phyloP scores from a whole-genome alignment of 2,329 filamentous ascomycete genomes.

The Colletotrichum spaethianum region DNA sequence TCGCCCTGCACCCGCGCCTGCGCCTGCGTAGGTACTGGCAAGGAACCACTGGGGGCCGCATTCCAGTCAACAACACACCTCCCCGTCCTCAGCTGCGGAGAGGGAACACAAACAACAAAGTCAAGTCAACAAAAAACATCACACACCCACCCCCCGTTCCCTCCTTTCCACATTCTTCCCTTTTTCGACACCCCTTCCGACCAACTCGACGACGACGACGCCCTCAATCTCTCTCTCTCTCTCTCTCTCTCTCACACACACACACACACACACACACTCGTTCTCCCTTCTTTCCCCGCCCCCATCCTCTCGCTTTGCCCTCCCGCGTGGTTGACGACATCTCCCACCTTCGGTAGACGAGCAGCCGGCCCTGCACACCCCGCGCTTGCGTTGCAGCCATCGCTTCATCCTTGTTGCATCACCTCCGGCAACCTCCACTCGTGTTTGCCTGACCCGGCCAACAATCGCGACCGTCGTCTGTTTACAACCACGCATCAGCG shows the following conservation, averaged over 20 bases:
- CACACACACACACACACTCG: no score
- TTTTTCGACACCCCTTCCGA: constrained; percentile 18
- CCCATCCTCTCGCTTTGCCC: constrained; percentile 8
- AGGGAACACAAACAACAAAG: constrained; percentile 37
- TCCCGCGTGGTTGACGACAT: constrained; percentile 28
- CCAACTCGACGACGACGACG: constrained; percentile 14
- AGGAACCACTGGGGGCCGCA: constrained; percentile 33
- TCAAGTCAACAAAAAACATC: constrained; percentile 41
- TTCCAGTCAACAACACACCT: constrained; percentile 40
- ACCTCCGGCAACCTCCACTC: neutral
- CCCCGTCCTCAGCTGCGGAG: constrained; percentile 21
- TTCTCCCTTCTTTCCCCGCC: constrained; percentile 5
- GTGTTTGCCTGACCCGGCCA: constrained; percentile 20
- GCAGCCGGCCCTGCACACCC: constrained; percentile 41
- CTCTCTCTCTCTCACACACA: neutral
- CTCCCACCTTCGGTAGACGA: constrained; percentile 22
- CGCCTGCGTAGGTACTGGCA: neutral
- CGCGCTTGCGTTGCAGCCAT: constrained; percentile 25
- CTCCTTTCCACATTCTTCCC: constrained; percentile 12
- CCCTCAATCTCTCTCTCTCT: constrained; percentile 17
- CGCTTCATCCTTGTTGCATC: constrained; percentile 7
- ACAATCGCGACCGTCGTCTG: constrained; percentile 22
- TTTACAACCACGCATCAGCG: constrained; percentile 19
- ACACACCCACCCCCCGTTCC: constrained; percentile 6
- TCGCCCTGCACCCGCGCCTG: constrained; percentile 8